Evolutionary conservation across 2,329 filamentous ascomycete genomes (phyloP), one percentile per base, ranked within the genome.

Genomic region (Cercospora beticola): DNA sequence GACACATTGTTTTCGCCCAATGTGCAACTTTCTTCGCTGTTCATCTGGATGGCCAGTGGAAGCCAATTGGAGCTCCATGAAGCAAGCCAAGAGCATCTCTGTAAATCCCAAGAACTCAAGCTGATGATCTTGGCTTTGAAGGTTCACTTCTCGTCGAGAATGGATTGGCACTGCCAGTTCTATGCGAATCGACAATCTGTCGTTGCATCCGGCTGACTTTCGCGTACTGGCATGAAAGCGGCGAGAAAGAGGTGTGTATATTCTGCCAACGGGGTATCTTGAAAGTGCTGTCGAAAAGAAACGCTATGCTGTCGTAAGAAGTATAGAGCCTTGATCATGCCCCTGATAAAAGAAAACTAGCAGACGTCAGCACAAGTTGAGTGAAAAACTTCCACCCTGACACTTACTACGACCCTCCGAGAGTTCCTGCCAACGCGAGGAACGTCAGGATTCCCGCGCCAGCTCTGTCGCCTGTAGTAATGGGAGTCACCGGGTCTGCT

Each of bases 401-500:
- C 31, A 65, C 66, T 58, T 58, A 68, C 66, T 58, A 66, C 54
- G 57, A 60, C 16, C 67, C 67, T 10, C 70, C 68, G 46, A 76
- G 40, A 12, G 68, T 74, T 23, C 66, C 31, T 30, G 71, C 28
- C 49, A 71, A 57, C 46, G 71, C 57, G 30, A 76, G 12, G 33
- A 63, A 70, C 40, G 74, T 76, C 61, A 76, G 65, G 10, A 76
- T 74, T 10, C 83, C 26, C 89, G 91, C 91, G 10, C 90, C 92
- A 6, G 87, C 90, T 70, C 83, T 87, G 75, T 94, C 91, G 7
- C 84, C 88, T 0, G 83, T 83, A 2, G 86, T 87, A 36, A 89
- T 83, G 1, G 80, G 69, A 33, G 77, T 70, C 66, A 76, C 77
- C 7, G 78, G 76, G 43, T 56, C 63, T 4, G 68, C 74, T 16